phyloP scores from a whole-genome alignment of 495 filamentous ascomycete species.

The Neurospora sp. region DNA sequence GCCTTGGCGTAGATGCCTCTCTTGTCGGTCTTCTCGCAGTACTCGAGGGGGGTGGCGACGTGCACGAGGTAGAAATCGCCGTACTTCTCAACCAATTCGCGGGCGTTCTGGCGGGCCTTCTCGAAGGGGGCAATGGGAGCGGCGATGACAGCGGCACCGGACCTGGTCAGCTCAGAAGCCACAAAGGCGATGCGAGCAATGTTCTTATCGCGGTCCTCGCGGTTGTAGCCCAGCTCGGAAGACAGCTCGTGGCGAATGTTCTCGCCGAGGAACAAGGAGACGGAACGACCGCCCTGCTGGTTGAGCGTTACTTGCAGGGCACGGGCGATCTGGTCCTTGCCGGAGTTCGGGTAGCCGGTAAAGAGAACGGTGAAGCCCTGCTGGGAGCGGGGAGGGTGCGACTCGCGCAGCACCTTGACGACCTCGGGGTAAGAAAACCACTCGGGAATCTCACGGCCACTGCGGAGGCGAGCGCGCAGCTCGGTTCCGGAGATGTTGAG shows the following conservation, averaged over 20 bases:
- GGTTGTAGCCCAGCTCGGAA: slow-evolving; percentile 89
- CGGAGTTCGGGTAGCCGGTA: slow-evolving; percentile 90
- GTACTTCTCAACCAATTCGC: slow-evolving; percentile 75
- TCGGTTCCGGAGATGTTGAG: slow-evolving; percentile 97
- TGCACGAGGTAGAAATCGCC: slow-evolving; percentile 92
- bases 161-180: slow-evolving; percentile 82
- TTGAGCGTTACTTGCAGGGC: slow-evolving; percentile 95
- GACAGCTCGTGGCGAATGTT: slow-evolving; percentile 89
- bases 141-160: slow-evolving; percentile 91
- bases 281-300: slow-evolving; percentile 93
- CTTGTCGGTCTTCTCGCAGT: slow-evolving; percentile 93
- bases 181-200: slow-evolving; percentile 96
- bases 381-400: slow-evolving; percentile 74
- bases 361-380: slow-evolving; percentile 99
- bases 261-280: slow-evolving; percentile 88
- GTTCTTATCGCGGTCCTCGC: slow-evolving; percentile 89
- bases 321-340: slow-evolving; percentile 92
- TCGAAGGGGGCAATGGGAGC: slow-evolving; percentile 97
- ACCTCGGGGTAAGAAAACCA: slow-evolving; percentile 99
- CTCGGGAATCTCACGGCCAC: slow-evolving; percentile 87
- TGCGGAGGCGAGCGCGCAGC: slow-evolving; percentile 79
- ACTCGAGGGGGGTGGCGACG: slow-evolving; percentile 83
- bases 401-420: slow-evolving; percentile 88
- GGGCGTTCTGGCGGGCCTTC: slow-evolving; percentile 58
- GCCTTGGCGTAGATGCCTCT: slow-evolving; percentile 81